These are phyloP conservation scores for Wolfiporia cocos DNA, from an alignment of 1,284 basidiomycete species.

Conservation along the genomic window DNA sequence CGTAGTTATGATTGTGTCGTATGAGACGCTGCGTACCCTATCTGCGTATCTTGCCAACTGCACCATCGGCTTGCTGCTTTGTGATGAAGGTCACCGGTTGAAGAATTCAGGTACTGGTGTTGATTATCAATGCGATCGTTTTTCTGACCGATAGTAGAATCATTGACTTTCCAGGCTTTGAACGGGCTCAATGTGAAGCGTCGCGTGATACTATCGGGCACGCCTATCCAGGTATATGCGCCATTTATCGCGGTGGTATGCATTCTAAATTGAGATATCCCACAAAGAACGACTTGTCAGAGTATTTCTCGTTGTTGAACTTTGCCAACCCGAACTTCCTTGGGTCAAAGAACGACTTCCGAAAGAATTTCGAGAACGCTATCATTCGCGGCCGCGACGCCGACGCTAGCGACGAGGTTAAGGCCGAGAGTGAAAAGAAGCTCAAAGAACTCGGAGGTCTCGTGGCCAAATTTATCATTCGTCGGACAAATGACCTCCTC, in stretches of 20 bases:
- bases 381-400: slow-evolving; percentile 95
- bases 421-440: slow-evolving; percentile 84
- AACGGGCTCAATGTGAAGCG: slow-evolving; percentile 85
- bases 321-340: slow-evolving; percentile 97
- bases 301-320: slow-evolving; percentile 94
- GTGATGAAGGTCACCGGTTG: slow-evolving; percentile 95
- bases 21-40: slow-evolving; percentile 91
- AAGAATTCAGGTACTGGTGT: slow-evolving; percentile 88
- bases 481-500: slow-evolving; percentile 93
- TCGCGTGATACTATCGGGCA: slow-evolving; percentile 96
- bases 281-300: slow-evolving; percentile 97
- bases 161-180: slow-evolving; percentile 85
- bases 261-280: no score
- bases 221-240: slow-evolving; percentile 95
- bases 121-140: not conserved
- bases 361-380: slow-evolving; percentile 93
- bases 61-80: slow-evolving; percentile 86
- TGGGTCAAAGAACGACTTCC: slow-evolving; percentile 88
- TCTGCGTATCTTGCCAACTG: slow-evolving; percentile 72
- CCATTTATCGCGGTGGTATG: no score
- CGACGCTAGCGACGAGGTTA: slow-evolving; percentile 79
- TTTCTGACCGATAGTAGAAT: slow-evolving; percentile 45
- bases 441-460: slow-evolving; percentile 88
- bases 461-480: slow-evolving; percentile 96
- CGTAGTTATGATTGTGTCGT: slow-evolving; percentile 99